Evolutionary conservation across 148 eudicot species (phyloP).

Genomic region (Silene latifolia): DNA sequence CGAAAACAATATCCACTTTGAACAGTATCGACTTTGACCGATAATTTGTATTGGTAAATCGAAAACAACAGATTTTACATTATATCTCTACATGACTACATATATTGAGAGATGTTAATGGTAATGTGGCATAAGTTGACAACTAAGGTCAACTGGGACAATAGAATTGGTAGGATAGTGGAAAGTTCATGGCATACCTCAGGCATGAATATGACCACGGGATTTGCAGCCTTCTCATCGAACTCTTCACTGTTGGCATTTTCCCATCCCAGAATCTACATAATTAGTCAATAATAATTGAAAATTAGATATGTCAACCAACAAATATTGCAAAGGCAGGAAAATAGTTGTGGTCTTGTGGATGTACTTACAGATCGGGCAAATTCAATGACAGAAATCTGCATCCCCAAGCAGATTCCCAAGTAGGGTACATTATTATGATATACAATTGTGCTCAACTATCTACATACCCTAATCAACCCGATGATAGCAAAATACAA

Average conservation of each 20-base stretch:
- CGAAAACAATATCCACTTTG: neutral
- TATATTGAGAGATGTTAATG: too few species aligned
- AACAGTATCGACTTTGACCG: too few species aligned
- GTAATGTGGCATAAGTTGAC: too few species aligned
- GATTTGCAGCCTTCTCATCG: conserved; percentile 47
- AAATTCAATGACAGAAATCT: conserved; percentile 85
- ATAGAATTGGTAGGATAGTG: too few species aligned
- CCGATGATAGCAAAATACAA: too few species aligned
- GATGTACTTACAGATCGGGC: conserved; percentile 68
- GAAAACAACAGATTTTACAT: too few species aligned
- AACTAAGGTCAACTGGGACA: too few species aligned
- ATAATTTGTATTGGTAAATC: too few species aligned
- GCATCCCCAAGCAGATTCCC: conserved; percentile 98
- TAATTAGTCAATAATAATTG: neutral
- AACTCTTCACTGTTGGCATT: conserved; percentile 80
- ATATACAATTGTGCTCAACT: too few species aligned
- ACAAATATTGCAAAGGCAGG: conserved; percentile 12
- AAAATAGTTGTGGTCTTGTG: neutral
- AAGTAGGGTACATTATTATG: conserved; percentile 85
- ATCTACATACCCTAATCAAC: too few species aligned
- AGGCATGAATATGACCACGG: conserved; percentile 92
- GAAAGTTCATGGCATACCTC: too few species aligned
- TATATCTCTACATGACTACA: too few species aligned
- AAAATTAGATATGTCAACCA: conserved; percentile 7
- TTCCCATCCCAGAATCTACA: conserved; percentile 70